These are phyloP conservation scores for Cercospora sp. DNA, from an alignment of 2,329 filamentous ascomycete genomes.

Conservation along the genomic window DNA sequence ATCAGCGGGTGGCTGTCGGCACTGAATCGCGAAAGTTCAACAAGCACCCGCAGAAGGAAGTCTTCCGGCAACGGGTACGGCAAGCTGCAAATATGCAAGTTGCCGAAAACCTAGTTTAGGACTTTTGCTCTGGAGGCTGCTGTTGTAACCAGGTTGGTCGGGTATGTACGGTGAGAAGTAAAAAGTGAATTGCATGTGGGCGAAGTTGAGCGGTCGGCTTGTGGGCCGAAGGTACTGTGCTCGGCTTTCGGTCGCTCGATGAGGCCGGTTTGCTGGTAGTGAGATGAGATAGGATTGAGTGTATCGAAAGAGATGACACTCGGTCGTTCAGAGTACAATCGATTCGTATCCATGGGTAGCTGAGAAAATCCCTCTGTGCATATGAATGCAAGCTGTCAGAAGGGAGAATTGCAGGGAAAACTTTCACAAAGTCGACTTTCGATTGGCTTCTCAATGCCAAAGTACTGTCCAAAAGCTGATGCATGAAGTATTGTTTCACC, in stretches of 20 bases:
- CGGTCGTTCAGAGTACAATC: background rate
- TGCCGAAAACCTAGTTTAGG: background rate
- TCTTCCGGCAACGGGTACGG: background rate
- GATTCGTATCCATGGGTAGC: background rate
- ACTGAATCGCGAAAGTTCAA: background rate
- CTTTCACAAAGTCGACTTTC: background rate
- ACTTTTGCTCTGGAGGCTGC: background rate
- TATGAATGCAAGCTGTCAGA: background rate
- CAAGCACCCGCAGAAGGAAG: background rate
- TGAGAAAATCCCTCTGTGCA: background rate
- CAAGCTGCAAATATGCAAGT: background rate
- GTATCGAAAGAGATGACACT: background rate
- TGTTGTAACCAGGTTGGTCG: background rate
- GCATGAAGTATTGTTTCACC: background rate
- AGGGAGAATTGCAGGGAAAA: background rate
- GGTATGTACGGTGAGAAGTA: background rate
- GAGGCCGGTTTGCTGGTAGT: background rate
- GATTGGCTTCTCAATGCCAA: background rate
- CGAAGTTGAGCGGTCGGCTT: background rate
- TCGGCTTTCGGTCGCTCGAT: background rate
- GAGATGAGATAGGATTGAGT: background rate
- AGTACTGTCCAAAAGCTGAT: background rate
- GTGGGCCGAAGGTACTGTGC: background rate
- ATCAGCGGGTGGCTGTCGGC: conserved; percentile 2
- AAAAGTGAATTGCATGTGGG: too few relatives aligned